A percentile compares a stretch with the other conserved stretches of the same genome.
Conservation (phyloP, 129 eudicot species). For the Oenanthe sinensis region DNA sequence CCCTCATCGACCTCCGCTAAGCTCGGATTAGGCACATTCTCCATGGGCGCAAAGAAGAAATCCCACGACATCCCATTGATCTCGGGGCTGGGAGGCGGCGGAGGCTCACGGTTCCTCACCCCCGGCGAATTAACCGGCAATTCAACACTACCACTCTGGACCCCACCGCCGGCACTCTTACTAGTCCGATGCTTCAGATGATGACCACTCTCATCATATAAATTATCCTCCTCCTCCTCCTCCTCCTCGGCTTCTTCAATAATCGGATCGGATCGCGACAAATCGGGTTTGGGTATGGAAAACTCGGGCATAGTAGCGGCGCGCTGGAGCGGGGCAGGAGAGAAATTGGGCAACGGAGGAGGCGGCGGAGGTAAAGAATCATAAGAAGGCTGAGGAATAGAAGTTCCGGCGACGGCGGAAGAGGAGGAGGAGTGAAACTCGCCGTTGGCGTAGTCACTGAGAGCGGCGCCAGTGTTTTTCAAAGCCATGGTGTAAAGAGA, state of each 20-base stretch:
- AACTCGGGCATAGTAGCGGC: constrained; percentile 72
- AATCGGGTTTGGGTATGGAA: constrained; percentile 30
- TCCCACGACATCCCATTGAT: constrained; percentile 11
- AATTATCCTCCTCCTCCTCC: constrained; percentile 36
- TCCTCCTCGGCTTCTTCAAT: constrained; percentile 48
- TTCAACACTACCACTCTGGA: not conserved
- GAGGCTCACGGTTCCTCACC: constrained; percentile 29
- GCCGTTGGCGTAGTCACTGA: constrained; percentile 83
- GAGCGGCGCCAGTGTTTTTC: constrained; percentile 97
- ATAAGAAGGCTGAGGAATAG: constrained; percentile 25
- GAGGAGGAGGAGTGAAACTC: constrained; percentile 31
- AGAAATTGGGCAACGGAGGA: constrained; percentile 24
- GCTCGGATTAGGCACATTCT: constrained; percentile 27
- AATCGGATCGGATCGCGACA: constrained; percentile 44
- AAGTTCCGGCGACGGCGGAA: not conserved
- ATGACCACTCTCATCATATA: constrained; percentile 32
- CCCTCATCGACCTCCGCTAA: constrained; percentile 10
- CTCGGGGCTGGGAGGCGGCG: constrained; percentile 30
- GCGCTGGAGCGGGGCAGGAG: constrained; percentile 47
- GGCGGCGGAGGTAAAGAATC: constrained; percentile 42
- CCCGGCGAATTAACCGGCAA: constrained; percentile 34
- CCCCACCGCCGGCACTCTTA: not conserved
- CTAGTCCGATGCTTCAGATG: constrained; percentile 16
- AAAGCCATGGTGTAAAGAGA: constrained; percentile 65
- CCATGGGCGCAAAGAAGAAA: constrained; percentile 25